These are phyloP conservation scores for Cladophialophora chaetospira DNA, from an alignment of 2,329 filamentous ascomycete genomes.

Conservation along the genomic window DNA sequence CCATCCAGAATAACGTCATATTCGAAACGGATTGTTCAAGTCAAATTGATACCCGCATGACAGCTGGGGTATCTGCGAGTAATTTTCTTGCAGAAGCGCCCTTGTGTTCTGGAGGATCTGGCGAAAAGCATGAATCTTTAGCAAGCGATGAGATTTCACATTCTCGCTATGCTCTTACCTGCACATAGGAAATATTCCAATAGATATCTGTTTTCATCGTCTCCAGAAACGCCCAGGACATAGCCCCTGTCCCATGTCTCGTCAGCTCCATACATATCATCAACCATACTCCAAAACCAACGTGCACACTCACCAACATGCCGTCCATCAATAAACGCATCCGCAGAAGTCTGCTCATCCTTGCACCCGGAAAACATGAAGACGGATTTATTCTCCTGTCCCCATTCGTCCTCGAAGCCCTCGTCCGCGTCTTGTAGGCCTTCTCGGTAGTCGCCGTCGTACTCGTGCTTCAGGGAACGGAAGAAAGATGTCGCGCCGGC, in stretches of 20 bases:
- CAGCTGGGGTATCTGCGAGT: constrained; percentile 38
- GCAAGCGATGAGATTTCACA: background rate
- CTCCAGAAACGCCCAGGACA: constrained; percentile 33
- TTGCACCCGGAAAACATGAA: constrained; percentile 56
- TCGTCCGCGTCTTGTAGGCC: constrained; percentile 46
- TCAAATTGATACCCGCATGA: constrained; percentile 35
- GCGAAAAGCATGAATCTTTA: background rate
- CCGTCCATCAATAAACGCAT: constrained; percentile 49
- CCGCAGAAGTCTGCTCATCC: constrained; percentile 55
- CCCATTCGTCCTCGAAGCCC: constrained; percentile 48
- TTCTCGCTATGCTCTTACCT: constrained; percentile 16
- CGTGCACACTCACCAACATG: constrained; percentile 33
- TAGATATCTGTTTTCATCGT: constrained; percentile 31
- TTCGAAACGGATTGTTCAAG: constrained; percentile 35
- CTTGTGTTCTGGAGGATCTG: constrained; percentile 38
- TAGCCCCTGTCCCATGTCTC: constrained; percentile 18
- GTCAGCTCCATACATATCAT: background rate
- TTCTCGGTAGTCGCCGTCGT: constrained; percentile 49
- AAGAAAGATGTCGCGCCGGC: constrained; percentile 59
- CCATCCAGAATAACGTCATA: too few species aligned
- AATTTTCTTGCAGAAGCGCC: constrained; percentile 32
- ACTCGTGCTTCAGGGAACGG: constrained; percentile 39
- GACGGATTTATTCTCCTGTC: constrained; percentile 49
- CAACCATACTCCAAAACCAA: background rate
- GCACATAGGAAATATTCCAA: constrained; percentile 30